Conservation (phyloP, 345 rosid species). For the Eucalyptus urophylla region DNA sequence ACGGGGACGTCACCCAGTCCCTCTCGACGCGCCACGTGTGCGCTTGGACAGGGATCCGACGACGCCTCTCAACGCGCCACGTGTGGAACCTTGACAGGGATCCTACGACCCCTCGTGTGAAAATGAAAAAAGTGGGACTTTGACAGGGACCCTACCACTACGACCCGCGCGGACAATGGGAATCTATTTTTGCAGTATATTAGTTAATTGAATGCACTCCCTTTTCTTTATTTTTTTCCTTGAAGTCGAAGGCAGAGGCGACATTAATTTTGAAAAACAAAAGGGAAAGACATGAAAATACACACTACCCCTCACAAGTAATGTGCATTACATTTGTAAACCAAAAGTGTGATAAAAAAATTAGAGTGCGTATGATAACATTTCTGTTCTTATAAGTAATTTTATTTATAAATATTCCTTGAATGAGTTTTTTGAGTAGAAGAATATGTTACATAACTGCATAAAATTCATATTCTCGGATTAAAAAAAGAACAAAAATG, state of each 20-base stretch:
- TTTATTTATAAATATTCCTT: accelerated
- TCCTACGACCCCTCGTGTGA: too few species aligned
- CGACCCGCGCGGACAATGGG: accelerated
- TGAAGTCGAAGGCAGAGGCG: neutral
- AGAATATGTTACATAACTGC: accelerated
- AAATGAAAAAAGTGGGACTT: neutral
- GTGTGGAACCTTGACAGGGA: too few species aligned
- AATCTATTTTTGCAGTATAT: conserved; percentile 18
- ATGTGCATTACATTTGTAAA: neutral
- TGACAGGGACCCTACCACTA: too few species aligned
- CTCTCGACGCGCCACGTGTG: neutral
- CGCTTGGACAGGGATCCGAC: accelerated
- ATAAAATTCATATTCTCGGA: accelerated
- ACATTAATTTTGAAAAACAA: neutral
- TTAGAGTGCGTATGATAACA: accelerated
- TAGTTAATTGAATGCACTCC: conserved; percentile 6
- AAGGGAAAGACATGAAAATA: neutral
- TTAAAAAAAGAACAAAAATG: accelerated
- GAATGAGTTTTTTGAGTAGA: accelerated
- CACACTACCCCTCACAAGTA: accelerated
- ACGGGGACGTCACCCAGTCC: neutral
- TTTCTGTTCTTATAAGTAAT: accelerated
- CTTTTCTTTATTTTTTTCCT: too few species aligned
- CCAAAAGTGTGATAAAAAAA: accelerated
- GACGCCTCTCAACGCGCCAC: accelerated